phyloP scores from a whole-genome alignment of 345 rosid species.

The Brassica carinata region DNA sequence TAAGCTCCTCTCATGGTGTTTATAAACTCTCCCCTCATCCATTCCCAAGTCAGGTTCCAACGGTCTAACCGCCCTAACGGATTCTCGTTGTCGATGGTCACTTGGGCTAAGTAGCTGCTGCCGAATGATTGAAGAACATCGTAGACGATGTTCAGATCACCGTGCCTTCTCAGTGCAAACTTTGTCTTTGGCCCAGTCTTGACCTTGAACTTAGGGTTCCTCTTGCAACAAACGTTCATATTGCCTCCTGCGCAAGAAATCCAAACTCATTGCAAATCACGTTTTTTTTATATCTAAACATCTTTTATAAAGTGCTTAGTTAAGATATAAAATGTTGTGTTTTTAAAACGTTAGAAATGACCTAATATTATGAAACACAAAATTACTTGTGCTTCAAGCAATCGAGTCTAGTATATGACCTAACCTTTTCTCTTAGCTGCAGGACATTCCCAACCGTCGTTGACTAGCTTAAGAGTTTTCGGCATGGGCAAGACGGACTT shows the following conservation, averaged over 20 bases:
- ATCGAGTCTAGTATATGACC: background rate
- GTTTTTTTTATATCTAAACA: background rate
- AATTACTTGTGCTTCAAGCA: slow-evolving; percentile 3
- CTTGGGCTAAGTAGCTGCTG: slow-evolving; percentile 83
- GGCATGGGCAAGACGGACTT: slow-evolving; percentile 70
- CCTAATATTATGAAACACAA: background rate
- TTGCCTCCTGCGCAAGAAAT: slow-evolving; percentile 49
- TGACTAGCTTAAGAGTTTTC: slow-evolving; percentile 54
- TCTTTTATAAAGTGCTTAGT: background rate
- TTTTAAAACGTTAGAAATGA: background rate
- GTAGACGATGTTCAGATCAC: slow-evolving; percentile 67
- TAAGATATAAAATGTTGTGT: background rate
- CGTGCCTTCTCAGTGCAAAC: slow-evolving; percentile 53
- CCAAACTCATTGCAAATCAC: background rate
- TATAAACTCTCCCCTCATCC: slow-evolving; percentile 90
- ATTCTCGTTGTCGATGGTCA: slow-evolving; percentile 72
- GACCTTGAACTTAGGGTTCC: slow-evolving; percentile 61
- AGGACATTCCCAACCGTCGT: slow-evolving; percentile 78
- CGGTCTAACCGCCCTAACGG: slow-evolving; percentile 82
- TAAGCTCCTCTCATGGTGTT: slow-evolving; percentile 81
- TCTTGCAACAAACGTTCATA: slow-evolving; percentile 74
- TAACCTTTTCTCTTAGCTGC: slow-evolving; percentile 51
- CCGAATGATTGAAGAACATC: slow-evolving; percentile 70
- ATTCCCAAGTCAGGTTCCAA: slow-evolving; percentile 96
- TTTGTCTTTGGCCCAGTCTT: slow-evolving; percentile 48